phyloP scores from a whole-genome alignment of 768 basidiomycete genomes.

The Leccinum variicolor region DNA sequence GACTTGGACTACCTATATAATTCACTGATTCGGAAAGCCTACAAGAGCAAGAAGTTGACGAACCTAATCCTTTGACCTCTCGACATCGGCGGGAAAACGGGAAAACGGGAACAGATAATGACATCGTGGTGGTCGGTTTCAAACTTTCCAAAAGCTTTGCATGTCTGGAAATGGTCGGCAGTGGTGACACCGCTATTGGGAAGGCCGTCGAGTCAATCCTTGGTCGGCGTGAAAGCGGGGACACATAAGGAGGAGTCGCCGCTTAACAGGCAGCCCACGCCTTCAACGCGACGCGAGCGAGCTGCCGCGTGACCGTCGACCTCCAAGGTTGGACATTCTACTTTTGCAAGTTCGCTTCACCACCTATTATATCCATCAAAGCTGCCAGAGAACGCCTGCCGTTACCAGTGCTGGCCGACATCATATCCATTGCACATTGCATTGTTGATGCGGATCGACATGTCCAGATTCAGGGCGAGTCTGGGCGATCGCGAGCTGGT shows the following conservation, averaged over 20 bases:
- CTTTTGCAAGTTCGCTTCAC: constrained; percentile 28
- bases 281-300: constrained; percentile 30
- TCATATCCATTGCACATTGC: constrained; percentile 44
- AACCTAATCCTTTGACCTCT: constrained; percentile 38
- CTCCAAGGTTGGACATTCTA: not conserved
- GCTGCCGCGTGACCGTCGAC: constrained; percentile 4
- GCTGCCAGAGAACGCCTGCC: constrained; percentile 32
- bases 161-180: constrained; percentile 41
- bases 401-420: constrained; percentile 27
- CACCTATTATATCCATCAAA: constrained; percentile 38
- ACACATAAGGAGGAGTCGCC: constrained; percentile 23
- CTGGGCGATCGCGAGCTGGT: constrained; percentile 40
- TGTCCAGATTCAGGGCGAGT: constrained; percentile 29
- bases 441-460: constrained; percentile 24
- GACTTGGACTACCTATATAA: constrained; percentile 18
- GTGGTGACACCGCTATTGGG: constrained; percentile 21
- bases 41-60: constrained; percentile 2
- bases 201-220: constrained; percentile 28
- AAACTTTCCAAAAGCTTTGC: constrained; percentile 43
- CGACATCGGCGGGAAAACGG: not conserved
- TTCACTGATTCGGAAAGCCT: not conserved
- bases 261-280: constrained; percentile 42
- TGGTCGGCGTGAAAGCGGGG: constrained; percentile 7
- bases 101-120: constrained; percentile 20
- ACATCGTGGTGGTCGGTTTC: constrained; percentile 37